Evolutionary conservation across 2,329 filamentous ascomycete genomes (phyloP).

Genomic region (Cladophialophora immunda): DNA sequence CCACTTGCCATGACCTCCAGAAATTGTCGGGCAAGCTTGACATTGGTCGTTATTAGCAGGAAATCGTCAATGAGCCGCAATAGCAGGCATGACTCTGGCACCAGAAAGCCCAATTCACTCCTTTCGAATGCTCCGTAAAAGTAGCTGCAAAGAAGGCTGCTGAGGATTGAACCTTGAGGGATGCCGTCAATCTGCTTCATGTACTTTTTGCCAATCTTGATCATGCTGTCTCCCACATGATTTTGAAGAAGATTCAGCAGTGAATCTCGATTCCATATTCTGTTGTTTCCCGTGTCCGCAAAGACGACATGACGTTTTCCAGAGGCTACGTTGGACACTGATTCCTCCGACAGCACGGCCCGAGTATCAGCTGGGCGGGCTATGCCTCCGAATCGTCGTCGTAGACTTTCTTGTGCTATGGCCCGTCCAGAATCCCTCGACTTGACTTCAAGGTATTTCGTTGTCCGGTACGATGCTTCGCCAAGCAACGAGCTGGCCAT

Average conservation of each 20-base stretch:
- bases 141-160: slow-evolving; percentile 88
- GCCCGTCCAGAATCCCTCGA: slow-evolving; percentile 3
- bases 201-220: slow-evolving; percentile 87
- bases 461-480: slow-evolving; percentile 72
- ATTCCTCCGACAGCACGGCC: slow-evolving; percentile 25
- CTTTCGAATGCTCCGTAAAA: slow-evolving; percentile 91
- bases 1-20: slow-evolving; percentile 82
- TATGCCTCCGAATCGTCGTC: slow-evolving; percentile 37
- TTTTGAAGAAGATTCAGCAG: slow-evolving; percentile 76
- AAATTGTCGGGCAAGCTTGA: slow-evolving; percentile 73
- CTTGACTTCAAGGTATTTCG: slow-evolving; percentile 73
- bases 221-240: slow-evolving; percentile 84
- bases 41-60: slow-evolving; percentile 79
- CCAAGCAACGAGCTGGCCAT: slow-evolving; percentile 69
- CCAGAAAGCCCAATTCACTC: slow-evolving; percentile 73
- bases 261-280: slow-evolving; percentile 63
- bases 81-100: slow-evolving; percentile 66
- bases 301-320: slow-evolving; percentile 73
- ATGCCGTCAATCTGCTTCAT: slow-evolving; percentile 90
- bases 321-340: slow-evolving; percentile 43
- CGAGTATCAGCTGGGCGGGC: slow-evolving; percentile 34
- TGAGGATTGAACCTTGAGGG: slow-evolving; percentile 90
- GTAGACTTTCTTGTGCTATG: neutral
- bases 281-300: slow-evolving; percentile 72
- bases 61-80: slow-evolving; percentile 93